Conservation (phyloP, 2,329 filamentous ascomycete species). For the Aspergillus quadrilineatus region DNA sequence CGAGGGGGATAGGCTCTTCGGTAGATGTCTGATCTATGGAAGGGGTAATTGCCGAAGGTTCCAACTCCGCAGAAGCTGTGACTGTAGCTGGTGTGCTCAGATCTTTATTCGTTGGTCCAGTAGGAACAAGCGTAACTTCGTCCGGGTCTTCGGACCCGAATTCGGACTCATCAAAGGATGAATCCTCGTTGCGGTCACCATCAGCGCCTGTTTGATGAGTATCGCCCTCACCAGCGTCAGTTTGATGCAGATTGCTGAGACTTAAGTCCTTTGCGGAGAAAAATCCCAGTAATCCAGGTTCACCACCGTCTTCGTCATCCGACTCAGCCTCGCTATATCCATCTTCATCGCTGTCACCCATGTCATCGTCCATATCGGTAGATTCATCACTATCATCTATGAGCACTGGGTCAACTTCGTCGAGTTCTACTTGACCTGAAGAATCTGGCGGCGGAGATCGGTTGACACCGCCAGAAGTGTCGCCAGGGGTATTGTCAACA, state of each 20-base stretch:
- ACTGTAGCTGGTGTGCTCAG: slow-evolving; percentile 28
- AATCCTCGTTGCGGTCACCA: slow-evolving; percentile 29
- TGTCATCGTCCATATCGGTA: slow-evolving; percentile 51
- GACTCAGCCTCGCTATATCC: slow-evolving; percentile 56
- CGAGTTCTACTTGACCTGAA: slow-evolving; percentile 30
- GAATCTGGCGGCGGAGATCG: slow-evolving; percentile 27
- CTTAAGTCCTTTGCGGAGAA: slow-evolving; percentile 46
- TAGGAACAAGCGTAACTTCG: slow-evolving; percentile 38
- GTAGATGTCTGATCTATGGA: neutral
- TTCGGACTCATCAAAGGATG: slow-evolving; percentile 21
- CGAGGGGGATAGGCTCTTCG: neutral
- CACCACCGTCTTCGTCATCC: slow-evolving; percentile 42
- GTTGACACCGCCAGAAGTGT: slow-evolving; percentile 15
- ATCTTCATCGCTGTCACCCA: slow-evolving; percentile 47
- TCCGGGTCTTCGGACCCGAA: slow-evolving; percentile 34
- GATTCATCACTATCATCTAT: slow-evolving; percentile 49
- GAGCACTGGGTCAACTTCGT: slow-evolving; percentile 47
- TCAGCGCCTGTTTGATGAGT: slow-evolving; percentile 30
- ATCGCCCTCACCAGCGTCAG: slow-evolving; percentile 36
- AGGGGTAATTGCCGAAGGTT: slow-evolving; percentile 12
- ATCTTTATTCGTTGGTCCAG: slow-evolving; percentile 32
- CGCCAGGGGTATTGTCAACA: slow-evolving; percentile 17
- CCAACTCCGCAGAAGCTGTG: slow-evolving; percentile 25
- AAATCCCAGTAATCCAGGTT: slow-evolving; percentile 46
- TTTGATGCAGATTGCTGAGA: slow-evolving; percentile 15